Percentiles rank a stretch among this genome's conserved stretches.
phyloP scores from a whole-genome alignment of 1,284 basidiomycete genomes.

The Polyporus tsugae region DNA sequence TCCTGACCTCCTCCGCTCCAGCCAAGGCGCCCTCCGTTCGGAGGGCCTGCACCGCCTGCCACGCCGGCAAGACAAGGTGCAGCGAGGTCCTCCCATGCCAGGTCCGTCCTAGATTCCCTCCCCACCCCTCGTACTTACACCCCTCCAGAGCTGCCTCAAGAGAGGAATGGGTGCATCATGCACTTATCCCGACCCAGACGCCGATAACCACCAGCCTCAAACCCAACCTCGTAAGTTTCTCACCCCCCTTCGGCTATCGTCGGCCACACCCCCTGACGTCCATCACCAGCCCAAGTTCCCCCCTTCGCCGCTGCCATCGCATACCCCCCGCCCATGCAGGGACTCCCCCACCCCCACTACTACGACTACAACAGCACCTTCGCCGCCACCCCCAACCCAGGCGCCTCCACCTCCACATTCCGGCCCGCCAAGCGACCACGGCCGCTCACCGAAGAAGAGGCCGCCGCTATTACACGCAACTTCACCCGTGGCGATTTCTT shows the following conservation, averaged over 20 bases:
- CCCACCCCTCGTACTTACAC: constrained; percentile 13
- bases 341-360: constrained; percentile 73
- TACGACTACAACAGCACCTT: constrained; percentile 78
- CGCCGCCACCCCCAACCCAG: constrained; percentile 24
- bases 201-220: constrained; percentile 55
- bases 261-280: background rate
- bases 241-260: background rate
- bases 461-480: constrained; percentile 80
- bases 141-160: constrained; percentile 76
- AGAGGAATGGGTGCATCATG: constrained; percentile 72
- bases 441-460: constrained; percentile 79
- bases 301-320: constrained; percentile 35
- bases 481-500: constrained; percentile 82
- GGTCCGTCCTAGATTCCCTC: constrained; percentile 48
- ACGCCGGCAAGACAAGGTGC: constrained; percentile 80
- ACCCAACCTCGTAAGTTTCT: constrained; percentile 53
- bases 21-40: constrained; percentile 81
- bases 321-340: constrained; percentile 43
- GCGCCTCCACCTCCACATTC: constrained; percentile 72
- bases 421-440: constrained; percentile 78
- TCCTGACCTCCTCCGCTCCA: constrained; percentile 42
- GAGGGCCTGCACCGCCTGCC: constrained; percentile 80
- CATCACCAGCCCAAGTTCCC: constrained; percentile 29
- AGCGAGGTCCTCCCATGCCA: constrained; percentile 82
- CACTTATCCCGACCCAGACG: constrained; percentile 80